phyloP scores from a whole-genome alignment of 345 rosid genomes.

The Dipteronia dyeriana region DNA sequence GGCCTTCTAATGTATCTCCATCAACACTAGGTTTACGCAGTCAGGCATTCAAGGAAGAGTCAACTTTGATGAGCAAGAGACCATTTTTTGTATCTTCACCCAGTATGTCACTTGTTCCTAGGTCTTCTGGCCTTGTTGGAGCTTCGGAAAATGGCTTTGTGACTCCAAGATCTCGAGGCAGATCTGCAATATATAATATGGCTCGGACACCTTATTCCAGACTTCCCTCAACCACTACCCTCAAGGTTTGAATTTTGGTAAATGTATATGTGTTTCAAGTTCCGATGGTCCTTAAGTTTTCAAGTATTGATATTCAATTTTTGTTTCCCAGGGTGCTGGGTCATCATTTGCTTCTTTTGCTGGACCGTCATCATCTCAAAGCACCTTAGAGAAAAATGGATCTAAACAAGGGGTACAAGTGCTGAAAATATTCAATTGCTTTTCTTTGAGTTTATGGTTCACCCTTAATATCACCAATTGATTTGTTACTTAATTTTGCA shows the following conservation, averaged over 20 bases:
- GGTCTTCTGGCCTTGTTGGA: constrained; percentile 46
- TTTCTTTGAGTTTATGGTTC: not conserved
- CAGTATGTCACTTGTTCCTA: constrained; percentile 49
- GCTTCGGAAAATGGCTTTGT: constrained; percentile 64
- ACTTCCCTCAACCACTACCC: constrained; percentile 42
- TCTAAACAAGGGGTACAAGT: constrained; percentile 54
- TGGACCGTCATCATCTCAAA: constrained; percentile 48
- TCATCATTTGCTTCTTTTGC: constrained; percentile 31
- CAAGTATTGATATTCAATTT: constrained; percentile 10
- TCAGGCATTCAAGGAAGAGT: constrained; percentile 52
- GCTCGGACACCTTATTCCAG: constrained; percentile 86
- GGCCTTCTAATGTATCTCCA: constrained; percentile 72
- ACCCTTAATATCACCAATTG: not conserved
- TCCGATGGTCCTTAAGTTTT: constrained; percentile 3
- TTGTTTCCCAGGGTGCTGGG: constrained; percentile 43
- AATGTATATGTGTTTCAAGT: not conserved
- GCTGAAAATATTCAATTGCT: not conserved
- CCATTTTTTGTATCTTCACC: constrained; percentile 48
- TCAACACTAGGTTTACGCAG: constrained; percentile 46
- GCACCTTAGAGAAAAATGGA: constrained; percentile 49
- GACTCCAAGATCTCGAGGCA: constrained; percentile 79
- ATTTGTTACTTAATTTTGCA: constrained; percentile 36
- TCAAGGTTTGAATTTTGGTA: constrained; percentile 51
- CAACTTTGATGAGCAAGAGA: constrained; percentile 33
- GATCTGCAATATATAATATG: constrained; percentile 92